These are phyloP conservation scores for Psilocybe subaeruginosa DNA, from an alignment of 768 basidiomycete species.

Conservation along the genomic window DNA sequence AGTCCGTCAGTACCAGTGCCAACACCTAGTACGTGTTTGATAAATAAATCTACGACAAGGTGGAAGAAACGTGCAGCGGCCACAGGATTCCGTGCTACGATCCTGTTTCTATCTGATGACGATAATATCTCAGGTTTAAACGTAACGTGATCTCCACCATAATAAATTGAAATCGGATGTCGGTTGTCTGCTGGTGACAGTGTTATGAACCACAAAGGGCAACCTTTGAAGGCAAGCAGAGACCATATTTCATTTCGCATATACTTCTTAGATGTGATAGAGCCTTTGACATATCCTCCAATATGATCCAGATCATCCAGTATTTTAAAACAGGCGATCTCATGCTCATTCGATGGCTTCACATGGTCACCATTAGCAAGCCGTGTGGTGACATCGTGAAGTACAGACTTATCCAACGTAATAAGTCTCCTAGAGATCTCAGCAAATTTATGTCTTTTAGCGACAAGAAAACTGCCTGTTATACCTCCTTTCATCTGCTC, in stretches of 20 bases:
- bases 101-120: constrained; percentile 6
- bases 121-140: constrained; percentile 15
- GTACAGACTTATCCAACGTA: constrained; percentile 23
- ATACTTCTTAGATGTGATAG: constrained; percentile 27
- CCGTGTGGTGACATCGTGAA: constrained; percentile 17
- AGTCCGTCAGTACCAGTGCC: constrained; percentile 18
- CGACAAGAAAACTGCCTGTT: constrained; percentile 27
- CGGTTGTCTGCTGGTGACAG: constrained; percentile 29
- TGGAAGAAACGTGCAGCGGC: constrained; percentile 32
- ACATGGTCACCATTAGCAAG: constrained; percentile 26
- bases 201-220: constrained; percentile 31
- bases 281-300: constrained; percentile 25
- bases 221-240: constrained; percentile 23
- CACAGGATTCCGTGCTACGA: constrained; percentile 16
- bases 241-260: constrained; percentile 34
- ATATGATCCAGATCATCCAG: constrained; percentile 31
- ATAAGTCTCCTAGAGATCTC: constrained; percentile 24
- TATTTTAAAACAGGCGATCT: constrained; percentile 26
- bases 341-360: constrained; percentile 17
- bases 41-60: constrained; percentile 28
- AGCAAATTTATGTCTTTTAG: constrained; percentile 27
- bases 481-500: constrained; percentile 35
- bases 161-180: constrained; percentile 28
- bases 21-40: constrained; percentile 30
- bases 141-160: constrained; percentile 15